phyloP scores from a whole-genome alignment of 192 early-diverging fungal species.

The Spinellus fusiger region DNA sequence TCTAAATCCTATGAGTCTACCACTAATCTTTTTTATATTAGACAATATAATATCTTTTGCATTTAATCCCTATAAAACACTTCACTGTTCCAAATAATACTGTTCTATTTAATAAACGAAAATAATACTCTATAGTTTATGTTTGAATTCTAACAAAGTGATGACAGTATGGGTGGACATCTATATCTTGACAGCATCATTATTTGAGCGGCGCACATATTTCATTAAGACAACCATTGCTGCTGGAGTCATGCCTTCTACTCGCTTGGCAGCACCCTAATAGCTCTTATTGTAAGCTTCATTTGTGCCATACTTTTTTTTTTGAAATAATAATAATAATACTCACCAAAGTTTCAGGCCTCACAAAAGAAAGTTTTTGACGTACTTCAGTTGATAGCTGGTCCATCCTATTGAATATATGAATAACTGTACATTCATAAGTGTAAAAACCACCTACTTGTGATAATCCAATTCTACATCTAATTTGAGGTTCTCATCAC shows the following conservation, averaged over 20 bases:
- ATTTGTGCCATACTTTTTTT: not conserved
- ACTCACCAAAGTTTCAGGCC: slow-evolving; percentile 52
- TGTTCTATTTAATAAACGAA: too few relatives aligned
- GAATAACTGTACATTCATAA: not conserved
- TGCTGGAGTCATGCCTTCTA: slow-evolving; percentile 76
- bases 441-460: slow-evolving; percentile 28
- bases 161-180: not conserved
- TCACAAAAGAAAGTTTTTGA: slow-evolving; percentile 42
- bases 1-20: too few relatives aligned
- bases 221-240: slow-evolving; percentile 64
- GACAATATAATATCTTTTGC: too few relatives aligned
- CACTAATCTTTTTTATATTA: too few relatives aligned
- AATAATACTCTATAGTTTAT: too few relatives aligned
- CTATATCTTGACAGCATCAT: not conserved
- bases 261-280: slow-evolving; percentile 69
- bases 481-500: slow-evolving; percentile 60
- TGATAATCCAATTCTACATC: slow-evolving; percentile 61
- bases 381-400: slow-evolving; percentile 53
- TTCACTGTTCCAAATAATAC: too few relatives aligned
- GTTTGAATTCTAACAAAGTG: not conserved
- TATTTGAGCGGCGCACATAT: slow-evolving; percentile 40
- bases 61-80: too few relatives aligned
- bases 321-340: not conserved
- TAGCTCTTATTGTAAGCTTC: slow-evolving; percentile 15
- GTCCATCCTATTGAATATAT: slow-evolving; percentile 31